phyloP scores from a whole-genome alignment of 768 basidiomycete species.

The Terana coerulea region DNA sequence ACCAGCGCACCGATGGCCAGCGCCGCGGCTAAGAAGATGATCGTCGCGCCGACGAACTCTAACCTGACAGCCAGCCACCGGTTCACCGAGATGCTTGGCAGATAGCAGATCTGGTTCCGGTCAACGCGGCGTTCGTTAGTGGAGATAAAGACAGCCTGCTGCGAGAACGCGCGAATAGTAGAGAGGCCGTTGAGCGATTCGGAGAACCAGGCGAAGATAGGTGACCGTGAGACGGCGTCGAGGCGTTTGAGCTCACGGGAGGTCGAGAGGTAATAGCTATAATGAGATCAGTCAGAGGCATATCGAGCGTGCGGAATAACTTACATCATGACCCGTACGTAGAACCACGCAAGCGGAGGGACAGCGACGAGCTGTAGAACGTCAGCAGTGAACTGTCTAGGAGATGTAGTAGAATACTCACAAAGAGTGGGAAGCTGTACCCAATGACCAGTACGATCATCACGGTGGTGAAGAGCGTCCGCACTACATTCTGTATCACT shows the following conservation, averaged over 20 bases:
- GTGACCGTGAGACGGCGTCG: constrained; percentile 84
- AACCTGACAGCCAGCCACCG: constrained; percentile 83
- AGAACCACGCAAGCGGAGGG: constrained; percentile 75
- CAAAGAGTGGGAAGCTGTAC: constrained; percentile 75
- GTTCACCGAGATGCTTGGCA: constrained; percentile 63
- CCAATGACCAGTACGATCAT: constrained; percentile 74
- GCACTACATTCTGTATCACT: constrained; percentile 63
- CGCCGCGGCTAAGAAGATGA: constrained; percentile 69
- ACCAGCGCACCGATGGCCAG: constrained; percentile 69
- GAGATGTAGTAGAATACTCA: constrained; percentile 10
- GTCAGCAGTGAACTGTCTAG: not conserved
- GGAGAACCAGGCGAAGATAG: constrained; percentile 88
- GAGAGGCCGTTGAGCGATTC: constrained; percentile 73
- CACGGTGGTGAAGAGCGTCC: constrained; percentile 56
- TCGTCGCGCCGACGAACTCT: constrained; percentile 78
- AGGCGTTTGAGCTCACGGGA: constrained; percentile 86
- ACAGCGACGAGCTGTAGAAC: constrained; percentile 51
- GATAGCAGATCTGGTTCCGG: constrained; percentile 75
- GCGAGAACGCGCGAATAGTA: constrained; percentile 79
- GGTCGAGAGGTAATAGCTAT: constrained; percentile 82
- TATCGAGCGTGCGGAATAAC: constrained; percentile 18
- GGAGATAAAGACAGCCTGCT: constrained; percentile 61
- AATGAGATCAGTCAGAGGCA: not conserved
- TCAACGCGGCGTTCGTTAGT: constrained; percentile 76
- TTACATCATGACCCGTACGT: constrained; percentile 75